A percentile compares a stretch with the other conserved stretches of the same genome.
Evolutionary conservation across 2,329 filamentous ascomycete genomes (phyloP).

Genomic region (Sporothrix phasma): DNA sequence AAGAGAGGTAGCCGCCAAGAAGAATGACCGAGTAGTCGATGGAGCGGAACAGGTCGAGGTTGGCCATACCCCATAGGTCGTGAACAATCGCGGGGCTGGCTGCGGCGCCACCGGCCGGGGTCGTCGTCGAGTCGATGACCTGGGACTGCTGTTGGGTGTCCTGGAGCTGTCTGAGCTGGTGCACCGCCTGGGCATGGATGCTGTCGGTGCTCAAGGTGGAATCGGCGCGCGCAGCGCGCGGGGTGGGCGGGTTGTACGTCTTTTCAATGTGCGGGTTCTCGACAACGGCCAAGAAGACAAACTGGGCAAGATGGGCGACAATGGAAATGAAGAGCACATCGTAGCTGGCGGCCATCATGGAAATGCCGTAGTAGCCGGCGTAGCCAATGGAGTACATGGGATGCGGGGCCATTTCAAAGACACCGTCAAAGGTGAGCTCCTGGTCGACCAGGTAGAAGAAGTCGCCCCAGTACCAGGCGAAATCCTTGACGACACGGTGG

Average conservation of each 20-base stretch:
- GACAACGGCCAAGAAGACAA: slow-evolving; percentile 81
- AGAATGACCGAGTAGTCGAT: slow-evolving; percentile 75
- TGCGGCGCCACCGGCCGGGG: slow-evolving; percentile 15
- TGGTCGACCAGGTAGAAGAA: slow-evolving; percentile 99
- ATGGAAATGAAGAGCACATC: slow-evolving; percentile 96
- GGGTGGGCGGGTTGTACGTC: slow-evolving; percentile 85
- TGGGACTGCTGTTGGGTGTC: neutral
- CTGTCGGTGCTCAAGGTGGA: slow-evolving; percentile 12
- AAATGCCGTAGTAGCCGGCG: slow-evolving; percentile 95
- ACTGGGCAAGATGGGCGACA: slow-evolving; percentile 84
- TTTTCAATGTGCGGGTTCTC: slow-evolving; percentile 98
- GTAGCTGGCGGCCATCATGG: slow-evolving; percentile 95
- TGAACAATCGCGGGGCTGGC: slow-evolving; percentile 58
- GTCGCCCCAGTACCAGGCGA: slow-evolving; percentile 99
- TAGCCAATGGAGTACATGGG: slow-evolving; percentile 99
- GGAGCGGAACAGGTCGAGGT: slow-evolving; percentile 79
- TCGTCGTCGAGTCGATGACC: neutral
- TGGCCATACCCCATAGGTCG: slow-evolving; percentile 70
- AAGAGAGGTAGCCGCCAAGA: slow-evolving; percentile 63
- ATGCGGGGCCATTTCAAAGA: slow-evolving; percentile 97
- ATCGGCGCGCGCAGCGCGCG: slow-evolving; percentile 45
- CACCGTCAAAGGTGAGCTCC: slow-evolving; percentile 93
- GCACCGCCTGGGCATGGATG: neutral
- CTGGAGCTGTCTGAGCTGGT: slow-evolving; percentile 8
- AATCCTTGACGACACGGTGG: slow-evolving; percentile 96